A percentile compares a stretch with the other conserved stretches of the same genome.
Evolutionary conservation across 2,329 filamentous ascomycete species (phyloP).

Genomic region (Aureobasidium musti): DNA sequence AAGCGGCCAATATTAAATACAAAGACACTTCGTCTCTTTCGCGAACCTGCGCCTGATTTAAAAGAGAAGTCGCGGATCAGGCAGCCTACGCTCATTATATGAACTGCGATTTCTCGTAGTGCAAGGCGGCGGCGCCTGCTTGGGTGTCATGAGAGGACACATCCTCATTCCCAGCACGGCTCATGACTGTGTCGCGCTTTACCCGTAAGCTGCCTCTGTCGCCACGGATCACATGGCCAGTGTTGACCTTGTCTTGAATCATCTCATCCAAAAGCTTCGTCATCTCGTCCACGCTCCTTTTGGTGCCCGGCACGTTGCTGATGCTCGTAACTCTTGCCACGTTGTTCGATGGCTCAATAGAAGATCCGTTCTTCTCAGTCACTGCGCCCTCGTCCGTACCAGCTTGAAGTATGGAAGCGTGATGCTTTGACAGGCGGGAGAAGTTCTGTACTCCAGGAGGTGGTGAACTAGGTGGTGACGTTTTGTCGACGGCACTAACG

Average conservation of each 20-base stretch:
- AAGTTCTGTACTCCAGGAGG: constrained; percentile 30
- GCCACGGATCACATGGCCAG: constrained; percentile 66
- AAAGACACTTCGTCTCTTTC: no score
- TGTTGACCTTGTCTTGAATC: constrained; percentile 85
- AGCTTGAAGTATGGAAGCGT: neutral
- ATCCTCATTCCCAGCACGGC: constrained; percentile 17
- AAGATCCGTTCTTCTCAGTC: neutral
- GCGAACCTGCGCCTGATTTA: neutral
- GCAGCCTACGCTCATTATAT: neutral
- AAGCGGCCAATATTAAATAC: no score
- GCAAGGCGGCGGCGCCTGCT: constrained; percentile 11
- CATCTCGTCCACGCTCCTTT: constrained; percentile 83
- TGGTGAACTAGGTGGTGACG: constrained; percentile 15
- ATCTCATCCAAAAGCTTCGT: constrained; percentile 93
- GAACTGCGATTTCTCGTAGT: constrained; percentile 3
- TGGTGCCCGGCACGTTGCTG: neutral
- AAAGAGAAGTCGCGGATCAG: neutral
- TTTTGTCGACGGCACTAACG: constrained; percentile 7
- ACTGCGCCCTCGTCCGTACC: constrained; percentile 11
- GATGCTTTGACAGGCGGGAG: constrained; percentile 30
- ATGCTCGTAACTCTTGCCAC: neutral
- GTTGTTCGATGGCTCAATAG: constrained; percentile 36
- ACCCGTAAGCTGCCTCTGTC: constrained; percentile 65
- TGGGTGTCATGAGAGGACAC: neutral
- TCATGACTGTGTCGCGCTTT: constrained; percentile 39